These are phyloP conservation scores for Termitomyces titanicus DNA, from an alignment of 768 basidiomycete genomes.

Conservation along the genomic window DNA sequence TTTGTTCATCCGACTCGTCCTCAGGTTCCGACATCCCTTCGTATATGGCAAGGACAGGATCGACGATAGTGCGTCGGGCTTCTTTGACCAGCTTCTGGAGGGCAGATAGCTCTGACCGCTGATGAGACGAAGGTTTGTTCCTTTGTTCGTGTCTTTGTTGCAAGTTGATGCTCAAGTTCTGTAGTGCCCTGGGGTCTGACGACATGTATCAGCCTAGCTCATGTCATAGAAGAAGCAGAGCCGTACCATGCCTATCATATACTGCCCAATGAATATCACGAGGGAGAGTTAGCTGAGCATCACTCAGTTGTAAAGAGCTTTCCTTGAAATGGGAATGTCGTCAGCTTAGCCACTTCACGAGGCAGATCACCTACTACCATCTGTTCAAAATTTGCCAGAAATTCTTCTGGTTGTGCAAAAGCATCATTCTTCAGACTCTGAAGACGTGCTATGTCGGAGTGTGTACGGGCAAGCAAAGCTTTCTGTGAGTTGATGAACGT, in stretches of 20 bases:
- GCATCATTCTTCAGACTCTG: slow-evolving; percentile 39
- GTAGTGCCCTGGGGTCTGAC: slow-evolving; percentile 54
- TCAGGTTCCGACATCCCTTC: slow-evolving; percentile 32
- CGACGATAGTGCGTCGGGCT: slow-evolving; percentile 47
- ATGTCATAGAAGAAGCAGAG: background rate
- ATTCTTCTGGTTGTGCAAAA: slow-evolving; percentile 28
- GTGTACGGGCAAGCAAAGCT: slow-evolving; percentile 53
- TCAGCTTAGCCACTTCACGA: background rate
- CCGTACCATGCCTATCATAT: slow-evolving; percentile 54
- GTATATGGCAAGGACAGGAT: slow-evolving; percentile 39
- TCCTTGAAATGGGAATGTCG: slow-evolving; percentile 6
- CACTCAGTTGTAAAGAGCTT: slow-evolving; percentile 33
- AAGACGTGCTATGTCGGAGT: slow-evolving; percentile 59
- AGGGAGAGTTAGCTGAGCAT: slow-evolving; percentile 41
- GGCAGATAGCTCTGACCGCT: slow-evolving; percentile 14
- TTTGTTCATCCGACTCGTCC: slow-evolving; percentile 31
- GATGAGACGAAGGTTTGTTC: slow-evolving; percentile 6
- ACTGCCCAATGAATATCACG: slow-evolving; percentile 59
- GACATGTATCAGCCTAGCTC: background rate
- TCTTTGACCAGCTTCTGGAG: slow-evolving; percentile 20
- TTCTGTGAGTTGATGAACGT: slow-evolving; percentile 62
- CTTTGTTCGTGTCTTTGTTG: slow-evolving; percentile 30
- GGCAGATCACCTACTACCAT: slow-evolving; percentile 26
- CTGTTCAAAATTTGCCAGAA: slow-evolving; percentile 27
- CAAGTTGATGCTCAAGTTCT: slow-evolving; percentile 37